Conservation (phyloP, 768 basidiomycete genomes). For the Sarcodon aspratus region DNA sequence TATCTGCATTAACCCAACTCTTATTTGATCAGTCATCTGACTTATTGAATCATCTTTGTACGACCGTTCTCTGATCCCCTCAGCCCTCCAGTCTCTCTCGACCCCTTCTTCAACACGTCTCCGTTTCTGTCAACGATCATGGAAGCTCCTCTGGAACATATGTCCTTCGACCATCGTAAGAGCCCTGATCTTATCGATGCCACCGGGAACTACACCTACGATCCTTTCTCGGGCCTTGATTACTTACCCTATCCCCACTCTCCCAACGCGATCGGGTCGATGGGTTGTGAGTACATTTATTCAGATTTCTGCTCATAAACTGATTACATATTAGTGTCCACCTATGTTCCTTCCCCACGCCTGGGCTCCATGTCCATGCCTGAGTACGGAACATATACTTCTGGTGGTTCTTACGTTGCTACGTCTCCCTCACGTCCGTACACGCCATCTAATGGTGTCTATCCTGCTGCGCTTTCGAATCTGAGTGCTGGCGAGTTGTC, state of each 20-base stretch:
- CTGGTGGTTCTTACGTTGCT: slow-evolving; percentile 42
- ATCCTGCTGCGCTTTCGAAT: slow-evolving; percentile 63
- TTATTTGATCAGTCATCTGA: slow-evolving; percentile 6
- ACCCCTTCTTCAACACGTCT: slow-evolving; percentile 4
- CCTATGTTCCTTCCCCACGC: slow-evolving; percentile 39
- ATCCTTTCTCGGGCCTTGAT: slow-evolving; percentile 31
- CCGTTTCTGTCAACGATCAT: slow-evolving; percentile 15
- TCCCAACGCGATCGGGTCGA: slow-evolving; percentile 45
- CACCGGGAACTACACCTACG: slow-evolving; percentile 28
- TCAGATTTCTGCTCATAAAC: slow-evolving; percentile 4
- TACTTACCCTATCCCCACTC: slow-evolving; percentile 68
- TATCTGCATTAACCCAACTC: no score
- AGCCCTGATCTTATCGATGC: slow-evolving; percentile 39
- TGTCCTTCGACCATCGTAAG: slow-evolving; percentile 35
- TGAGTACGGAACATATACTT: slow-evolving; percentile 44
- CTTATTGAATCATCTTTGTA: slow-evolving; percentile 12
- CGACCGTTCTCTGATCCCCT: slow-evolving; percentile 2
- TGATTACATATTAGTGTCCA: slow-evolving; percentile 28
- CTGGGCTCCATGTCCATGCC: slow-evolving; percentile 53
- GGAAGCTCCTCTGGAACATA: slow-evolving; percentile 35
- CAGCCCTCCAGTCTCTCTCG: slow-evolving; percentile 10
- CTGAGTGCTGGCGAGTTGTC: slow-evolving; percentile 61
- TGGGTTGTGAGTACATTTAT: slow-evolving; percentile 41
- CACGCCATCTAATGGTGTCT: slow-evolving; percentile 61
- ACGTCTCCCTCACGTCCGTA: slow-evolving; percentile 47